Base-by-base conservation (phyloP, 805 yeast genomes). In the Kluyveromyces aestuarii region DNA sequence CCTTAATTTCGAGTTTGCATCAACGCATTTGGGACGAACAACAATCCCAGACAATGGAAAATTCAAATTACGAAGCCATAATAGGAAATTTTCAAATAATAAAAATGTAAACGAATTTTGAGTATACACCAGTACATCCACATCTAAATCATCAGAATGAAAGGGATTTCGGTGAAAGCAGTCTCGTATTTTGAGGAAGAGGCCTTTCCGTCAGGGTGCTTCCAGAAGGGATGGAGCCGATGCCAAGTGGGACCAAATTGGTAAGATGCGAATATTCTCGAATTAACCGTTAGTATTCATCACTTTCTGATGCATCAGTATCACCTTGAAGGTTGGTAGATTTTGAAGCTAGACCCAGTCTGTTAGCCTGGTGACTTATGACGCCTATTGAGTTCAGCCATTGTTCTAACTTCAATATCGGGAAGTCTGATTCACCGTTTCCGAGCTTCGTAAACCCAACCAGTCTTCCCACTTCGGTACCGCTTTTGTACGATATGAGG, bases 361-460 rank as follows among this genome's bases (percentile, higher is more conserved):
- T 64, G 44, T 60, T 59, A 6, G 75, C 69, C 40, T 59, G 66
- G 40, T 69, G 59, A 27, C 59, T 57, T 16, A 74, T 54, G 9
- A 69, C 65, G 0, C 63, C 72, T 30, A 58, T 55, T 3, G 54
- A 47, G 18, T 62, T 50, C n/a, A 75, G 52, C 18, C 68, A 58
- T 2, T 53, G 59, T 57, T 84, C 90, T 51, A 86, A 65, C 2
- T 70, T 57, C 40, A 70, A 73, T 8, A 76, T 55, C 2, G 70
- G 58, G 55, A 82, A 80, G 39, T 70, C 74, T 45, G 73, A 71
- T 2, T 72, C 67, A 45, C 73, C 67, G 36, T 71, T 72, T 27
- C 80, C 76, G 41, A 87, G 66, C 33, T 76, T 74, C 46, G 81
- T 82, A 57, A 87, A 82, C 6, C 96, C 96, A 6, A 86, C 73